phyloP scores from a whole-genome alignment of 75 land plant genomes.

The Larix kaempferi region DNA sequence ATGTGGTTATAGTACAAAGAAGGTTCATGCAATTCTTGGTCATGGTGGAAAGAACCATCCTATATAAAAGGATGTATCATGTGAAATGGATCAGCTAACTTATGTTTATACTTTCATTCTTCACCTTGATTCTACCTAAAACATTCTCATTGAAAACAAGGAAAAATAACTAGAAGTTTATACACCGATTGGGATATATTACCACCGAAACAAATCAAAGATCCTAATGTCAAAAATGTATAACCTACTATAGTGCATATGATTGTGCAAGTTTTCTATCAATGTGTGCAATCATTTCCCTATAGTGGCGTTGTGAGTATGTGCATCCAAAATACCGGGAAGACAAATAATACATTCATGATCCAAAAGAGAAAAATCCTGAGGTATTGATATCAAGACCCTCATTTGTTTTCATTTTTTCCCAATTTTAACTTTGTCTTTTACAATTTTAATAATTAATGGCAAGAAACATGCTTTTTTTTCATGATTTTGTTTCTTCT shows the following conservation, averaged over 20 bases:
- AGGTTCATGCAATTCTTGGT: slow-evolving; percentile 73
- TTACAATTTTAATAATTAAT: too few relatives aligned
- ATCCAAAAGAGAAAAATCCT: slow-evolving; percentile 88
- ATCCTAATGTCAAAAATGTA: slow-evolving; percentile 81
- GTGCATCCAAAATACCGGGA: slow-evolving; percentile 94
- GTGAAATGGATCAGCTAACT: slow-evolving; percentile 89
- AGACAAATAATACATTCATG: slow-evolving; percentile 81
- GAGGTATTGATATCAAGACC: slow-evolving; percentile 42
- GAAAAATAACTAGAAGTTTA: slow-evolving; percentile 75
- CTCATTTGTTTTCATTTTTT: too few relatives aligned
- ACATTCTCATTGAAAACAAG: slow-evolving; percentile 73
- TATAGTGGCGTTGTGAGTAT: not conserved
- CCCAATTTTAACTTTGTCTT: too few relatives aligned
- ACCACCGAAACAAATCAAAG: slow-evolving; percentile 77
- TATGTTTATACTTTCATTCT: slow-evolving; percentile 90
- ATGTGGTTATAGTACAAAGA: slow-evolving; percentile 79
- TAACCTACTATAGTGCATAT: not conserved
- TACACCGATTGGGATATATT: slow-evolving; percentile 82
- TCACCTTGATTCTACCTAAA: slow-evolving; percentile 79
- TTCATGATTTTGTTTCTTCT: too few relatives aligned
- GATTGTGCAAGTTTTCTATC: too few relatives aligned
- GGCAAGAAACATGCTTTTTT: too few relatives aligned
- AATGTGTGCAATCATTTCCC: not conserved
- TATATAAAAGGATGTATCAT: slow-evolving; percentile 73
- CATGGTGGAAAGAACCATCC: slow-evolving; percentile 60